Evolutionary conservation across 768 basidiomycete genomes (phyloP), one percentile per base, ranked within the genome.

Genomic region (Cytidiella melzeri): DNA sequence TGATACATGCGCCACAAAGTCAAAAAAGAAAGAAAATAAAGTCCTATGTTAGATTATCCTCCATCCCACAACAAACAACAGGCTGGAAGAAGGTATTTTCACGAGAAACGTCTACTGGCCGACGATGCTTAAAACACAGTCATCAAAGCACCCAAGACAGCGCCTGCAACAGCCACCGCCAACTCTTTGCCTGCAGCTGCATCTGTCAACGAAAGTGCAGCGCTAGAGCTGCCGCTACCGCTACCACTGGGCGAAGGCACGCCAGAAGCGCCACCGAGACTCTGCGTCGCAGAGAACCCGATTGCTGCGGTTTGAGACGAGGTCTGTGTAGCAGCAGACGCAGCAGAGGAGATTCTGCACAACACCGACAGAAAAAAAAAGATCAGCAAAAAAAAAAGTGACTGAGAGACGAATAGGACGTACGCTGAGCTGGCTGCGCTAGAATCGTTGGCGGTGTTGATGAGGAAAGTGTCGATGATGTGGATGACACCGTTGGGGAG

Each of bases 401-500:
- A 28, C 26, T 12, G 21, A 47, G 36, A 3, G 27, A 23, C 18
- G 30, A 34, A 34, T 2, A 45, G n/a, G 6, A 48, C 47, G 9
- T 42, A 83, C 80, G 80, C 81, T 48, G 75, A 71, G 41, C 63
- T 69, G 4, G 81, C 83, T 1, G 71, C 73, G 4, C 55, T 54
- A 7, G 68, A 40, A 58, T 83, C 64, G 2, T 51, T 55, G 5
- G 70, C 61, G 3, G 69, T 66, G 61, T 79, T 73, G 13, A 77
- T 37, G 26, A 86, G 69, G 9, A 82, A 77, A 15, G 65, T 56
- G 55, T 83, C 69, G 51, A 84, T 73, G 37, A 83, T 61, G 61
- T 89, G 84, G 7, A 84, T 62, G 37, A 88, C 87, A 41, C 86
- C 87, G 54, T 89, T 88, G 15, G 71, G 60, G 21, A 77, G 62